These are phyloP conservation scores for Theobroma cacao DNA, from an alignment of 345 rosid species.

Conservation along the genomic window DNA sequence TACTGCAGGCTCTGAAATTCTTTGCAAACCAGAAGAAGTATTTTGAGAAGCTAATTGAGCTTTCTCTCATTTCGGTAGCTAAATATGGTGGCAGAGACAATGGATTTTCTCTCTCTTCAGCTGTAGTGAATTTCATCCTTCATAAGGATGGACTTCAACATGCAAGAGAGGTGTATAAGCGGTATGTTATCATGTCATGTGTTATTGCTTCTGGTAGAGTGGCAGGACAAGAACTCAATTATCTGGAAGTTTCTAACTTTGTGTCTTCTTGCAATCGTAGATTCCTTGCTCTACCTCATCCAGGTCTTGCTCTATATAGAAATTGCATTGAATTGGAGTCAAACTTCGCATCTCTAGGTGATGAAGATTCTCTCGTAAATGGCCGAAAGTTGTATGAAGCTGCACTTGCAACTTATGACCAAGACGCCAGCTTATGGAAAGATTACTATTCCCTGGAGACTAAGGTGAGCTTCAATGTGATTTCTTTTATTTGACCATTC, in stretches of 20 bases:
- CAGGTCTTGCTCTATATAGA: conserved; percentile 61
- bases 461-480: conserved; percentile 40
- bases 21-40: conserved; percentile 48
- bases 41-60: conserved; percentile 67
- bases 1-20: conserved; percentile 64
- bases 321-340: conserved; percentile 79
- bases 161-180: conserved; percentile 64
- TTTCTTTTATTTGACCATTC: background rate
- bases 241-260: background rate
- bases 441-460: conserved; percentile 69
- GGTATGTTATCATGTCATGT: conserved; percentile 36
- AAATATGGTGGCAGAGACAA: conserved; percentile 54
- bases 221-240: background rate
- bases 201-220: background rate
- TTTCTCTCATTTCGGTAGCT: conserved; percentile 50
- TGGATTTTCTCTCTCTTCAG: conserved; percentile 69
- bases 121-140: conserved; percentile 53
- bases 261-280: conserved; percentile 35
- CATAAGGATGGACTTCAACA: conserved; percentile 57
- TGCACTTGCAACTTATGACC: conserved; percentile 65
- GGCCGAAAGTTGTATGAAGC: conserved; percentile 75
- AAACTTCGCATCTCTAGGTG: conserved; percentile 53
- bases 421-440: conserved; percentile 64
- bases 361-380: conserved; percentile 52
- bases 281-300: conserved; percentile 76